Base-by-base conservation (phyloP, 2,329 filamentous ascomycete genomes). In the Penicillium sp. region DNA sequence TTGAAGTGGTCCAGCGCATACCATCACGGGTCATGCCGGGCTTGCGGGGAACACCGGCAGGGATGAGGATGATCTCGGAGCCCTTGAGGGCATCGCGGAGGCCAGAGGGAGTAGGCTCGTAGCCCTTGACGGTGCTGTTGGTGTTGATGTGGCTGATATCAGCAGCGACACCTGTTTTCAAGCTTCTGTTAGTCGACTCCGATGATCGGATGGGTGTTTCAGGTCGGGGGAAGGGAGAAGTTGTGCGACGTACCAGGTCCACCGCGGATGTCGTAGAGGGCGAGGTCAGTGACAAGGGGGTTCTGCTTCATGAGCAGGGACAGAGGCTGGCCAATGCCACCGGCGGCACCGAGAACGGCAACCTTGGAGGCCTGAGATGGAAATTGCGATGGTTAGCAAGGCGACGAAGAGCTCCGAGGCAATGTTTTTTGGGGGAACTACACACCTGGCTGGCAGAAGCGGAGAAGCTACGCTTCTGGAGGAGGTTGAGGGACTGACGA, bases 71-170 rank as follows among this genome's bases (percentile, higher is more conserved):
- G 64, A 98, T 84, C 75, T 97, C 89, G 67, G 89, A 78, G 69
- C 81, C 90, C 77, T 87, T 86, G 72, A 98, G 82, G 67, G 84
- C 85, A 59, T 79, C 80, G 64, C 81, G 80, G 57, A 97, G 85
- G 66, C 88, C 88, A 53, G 79, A 77, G 56, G 85, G 77, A 58
- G 80, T 84, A 60, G 89, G 81, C 61, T 89, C 84, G 75, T 91
- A 95, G 70, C 93, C 93, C 67, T 80, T 90, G 74, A 97, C 91
- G 64, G 75, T 84, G 78, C 87, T 91, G 84, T 95, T 94, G 76
- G 91, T 96, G 85, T 97, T 97, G 83, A 98, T 89, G 81, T 98
- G 93, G 69, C 87, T 87, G 74, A 98, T 83, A 75, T 98, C 93
- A 72, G 93, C 93, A 65, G 91, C 93, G 74, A 98, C 93, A 85